These are phyloP conservation scores for Aspergillus conjunctus DNA, from an alignment of 495 filamentous ascomycete genomes.

Conservation along the genomic window DNA sequence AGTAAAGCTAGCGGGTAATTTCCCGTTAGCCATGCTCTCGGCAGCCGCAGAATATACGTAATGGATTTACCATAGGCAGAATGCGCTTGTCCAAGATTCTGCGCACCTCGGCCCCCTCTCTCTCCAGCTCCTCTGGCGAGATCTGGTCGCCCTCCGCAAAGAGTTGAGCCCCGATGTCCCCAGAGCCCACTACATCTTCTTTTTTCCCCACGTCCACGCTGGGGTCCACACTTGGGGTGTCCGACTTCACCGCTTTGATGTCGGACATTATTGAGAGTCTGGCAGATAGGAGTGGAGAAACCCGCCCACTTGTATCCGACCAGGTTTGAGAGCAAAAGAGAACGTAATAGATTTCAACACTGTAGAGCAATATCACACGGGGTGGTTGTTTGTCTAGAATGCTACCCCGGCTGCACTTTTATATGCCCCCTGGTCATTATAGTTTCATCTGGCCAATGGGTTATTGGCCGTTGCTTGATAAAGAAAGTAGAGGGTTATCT, in stretches of 20 bases:
- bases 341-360: background rate
- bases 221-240: constrained; percentile 11
- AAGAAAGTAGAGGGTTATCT: constrained; percentile 19
- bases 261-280: background rate
- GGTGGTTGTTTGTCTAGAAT: background rate
- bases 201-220: constrained; percentile 24
- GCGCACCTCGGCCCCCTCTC: constrained; percentile 35
- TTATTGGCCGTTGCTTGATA: constrained; percentile 6
- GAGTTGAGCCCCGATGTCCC: constrained; percentile 37
- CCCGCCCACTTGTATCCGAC: background rate
- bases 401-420: background rate
- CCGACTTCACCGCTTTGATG: constrained; percentile 24
- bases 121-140: constrained; percentile 35
- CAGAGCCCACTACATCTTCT: constrained; percentile 29
- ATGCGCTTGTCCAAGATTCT: constrained; percentile 39
- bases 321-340: background rate
- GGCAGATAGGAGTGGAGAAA: constrained; percentile 4
- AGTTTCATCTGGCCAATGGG: background rate
- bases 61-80: constrained; percentile 33
- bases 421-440: background rate
- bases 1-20: constrained; percentile 31
- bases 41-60: background rate
- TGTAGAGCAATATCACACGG: background rate
- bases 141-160: constrained; percentile 38
- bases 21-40: background rate